Percentiles rank a stretch among this genome's conserved stretches.
Conservation (phyloP, 352 stramenopile species). For the Pythium rhizo-oryzae region DNA sequence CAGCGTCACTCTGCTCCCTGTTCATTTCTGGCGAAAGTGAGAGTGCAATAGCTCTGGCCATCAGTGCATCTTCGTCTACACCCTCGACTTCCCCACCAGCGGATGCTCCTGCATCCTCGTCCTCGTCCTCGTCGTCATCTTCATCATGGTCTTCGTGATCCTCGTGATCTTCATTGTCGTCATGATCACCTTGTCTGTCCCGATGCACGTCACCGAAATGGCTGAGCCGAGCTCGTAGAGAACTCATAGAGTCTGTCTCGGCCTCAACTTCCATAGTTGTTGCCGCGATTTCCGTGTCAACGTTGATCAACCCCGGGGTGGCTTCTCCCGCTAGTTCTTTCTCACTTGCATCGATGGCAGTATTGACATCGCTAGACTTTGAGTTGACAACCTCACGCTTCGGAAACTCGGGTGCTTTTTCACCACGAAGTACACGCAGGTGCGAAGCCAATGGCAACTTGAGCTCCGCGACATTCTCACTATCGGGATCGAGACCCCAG, state of each 20-base stretch:
- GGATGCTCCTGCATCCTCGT: slow-evolving; percentile 48
- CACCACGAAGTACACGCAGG: slow-evolving; percentile 71
- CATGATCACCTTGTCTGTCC: slow-evolving; percentile 45
- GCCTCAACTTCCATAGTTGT: slow-evolving; percentile 71
- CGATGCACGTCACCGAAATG: slow-evolving; percentile 52
- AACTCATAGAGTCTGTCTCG: slow-evolving; percentile 63
- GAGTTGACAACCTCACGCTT: slow-evolving; percentile 19
- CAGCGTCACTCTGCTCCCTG: slow-evolving; percentile 51
- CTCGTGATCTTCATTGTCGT: slow-evolving; percentile 56
- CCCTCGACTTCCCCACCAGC: slow-evolving; percentile 61
- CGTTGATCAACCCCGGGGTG: slow-evolving; percentile 5
- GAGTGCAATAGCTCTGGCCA: slow-evolving; percentile 88
- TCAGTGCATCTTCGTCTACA: slow-evolving; percentile 87
- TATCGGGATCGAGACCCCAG: slow-evolving; percentile 37
- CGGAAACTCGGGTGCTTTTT: slow-evolving; percentile 57
- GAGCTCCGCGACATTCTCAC: slow-evolving; percentile 26
- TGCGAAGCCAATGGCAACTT: slow-evolving; percentile 64
- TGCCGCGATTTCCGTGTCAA: slow-evolving; percentile 33
- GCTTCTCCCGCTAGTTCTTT: neutral
- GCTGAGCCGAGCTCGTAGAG: slow-evolving; percentile 62
- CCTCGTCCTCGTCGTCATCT: slow-evolving; percentile 64
- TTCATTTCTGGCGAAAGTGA: slow-evolving; percentile 84
- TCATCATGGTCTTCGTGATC: slow-evolving; percentile 66
- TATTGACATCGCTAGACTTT: neutral
- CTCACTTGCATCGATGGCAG: neutral